phyloP scores from a whole-genome alignment of 306 rosid species.

The Oxytropis ochrocephala region DNA sequence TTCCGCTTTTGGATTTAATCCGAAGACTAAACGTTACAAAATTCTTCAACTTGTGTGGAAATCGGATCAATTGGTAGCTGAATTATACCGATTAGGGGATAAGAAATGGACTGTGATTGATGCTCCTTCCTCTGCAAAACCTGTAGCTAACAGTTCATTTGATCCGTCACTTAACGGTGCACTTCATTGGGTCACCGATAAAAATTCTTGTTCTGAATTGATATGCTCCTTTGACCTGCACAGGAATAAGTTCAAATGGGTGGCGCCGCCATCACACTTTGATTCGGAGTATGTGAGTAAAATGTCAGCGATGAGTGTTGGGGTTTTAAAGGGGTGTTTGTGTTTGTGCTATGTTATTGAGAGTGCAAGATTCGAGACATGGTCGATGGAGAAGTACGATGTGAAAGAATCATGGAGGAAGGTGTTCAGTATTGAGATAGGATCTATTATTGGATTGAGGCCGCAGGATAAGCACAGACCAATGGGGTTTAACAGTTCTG shows the following conservation, averaged over 20 bases:
- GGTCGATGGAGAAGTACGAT: conserved; percentile 20
- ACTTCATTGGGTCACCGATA: conserved; percentile 13
- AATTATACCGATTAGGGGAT: conserved; percentile 7
- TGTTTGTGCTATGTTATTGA: conserved; percentile 17
- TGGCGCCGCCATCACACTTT: conserved; percentile 6
- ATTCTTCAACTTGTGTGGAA: conserved; percentile 4
- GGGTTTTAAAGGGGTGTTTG: conserved; percentile 21
- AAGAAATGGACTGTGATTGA: not conserved
- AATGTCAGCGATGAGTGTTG: not conserved
- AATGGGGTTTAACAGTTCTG: conserved; percentile 20
- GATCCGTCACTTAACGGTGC: conserved; percentile 24
- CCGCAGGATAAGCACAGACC: conserved; percentile 19
- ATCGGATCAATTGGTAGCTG: not conserved
- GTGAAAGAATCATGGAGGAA: conserved; percentile 12
- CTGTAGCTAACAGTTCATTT: not conserved
- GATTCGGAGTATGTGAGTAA: not conserved
- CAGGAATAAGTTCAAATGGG: not conserved
- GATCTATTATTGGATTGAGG: conserved; percentile 9
- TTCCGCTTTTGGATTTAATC: conserved; percentile 21
- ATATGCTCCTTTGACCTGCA: conserved; percentile 24
- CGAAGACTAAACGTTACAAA: not conserved
- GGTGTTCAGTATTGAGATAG: conserved; percentile 12
- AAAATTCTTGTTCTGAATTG: not conserved
- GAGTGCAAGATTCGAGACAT: conserved; percentile 4
- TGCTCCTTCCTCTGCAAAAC: not conserved